These are phyloP conservation scores for Gnomoniopsis sp. DNA, from an alignment of 2,329 filamentous ascomycete genomes.

Conservation along the genomic window DNA sequence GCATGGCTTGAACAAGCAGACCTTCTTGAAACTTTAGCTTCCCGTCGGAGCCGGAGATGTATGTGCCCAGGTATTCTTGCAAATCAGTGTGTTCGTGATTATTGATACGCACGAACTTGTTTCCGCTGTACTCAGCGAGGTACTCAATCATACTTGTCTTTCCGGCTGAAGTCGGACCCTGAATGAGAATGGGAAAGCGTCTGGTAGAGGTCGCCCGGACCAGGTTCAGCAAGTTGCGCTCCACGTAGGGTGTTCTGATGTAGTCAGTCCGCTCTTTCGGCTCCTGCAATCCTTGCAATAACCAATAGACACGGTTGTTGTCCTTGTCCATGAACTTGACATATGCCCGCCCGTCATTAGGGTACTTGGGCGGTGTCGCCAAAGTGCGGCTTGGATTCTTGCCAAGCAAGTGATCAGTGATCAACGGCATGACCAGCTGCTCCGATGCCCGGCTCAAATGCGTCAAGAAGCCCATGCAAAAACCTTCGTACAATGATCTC, in stretches of 20 bases:
- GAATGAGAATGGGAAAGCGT: slow-evolving; percentile 88
- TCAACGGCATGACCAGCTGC: slow-evolving; percentile 70
- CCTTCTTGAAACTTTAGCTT: slow-evolving; percentile 90
- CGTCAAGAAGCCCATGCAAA: slow-evolving; percentile 96
- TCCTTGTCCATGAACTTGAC: slow-evolving; percentile 70
- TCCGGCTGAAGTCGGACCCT: slow-evolving; percentile 93
- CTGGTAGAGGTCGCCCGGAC: slow-evolving; percentile 90
- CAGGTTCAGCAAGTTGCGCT: slow-evolving; percentile 90
- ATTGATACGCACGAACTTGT: slow-evolving; percentile 97
- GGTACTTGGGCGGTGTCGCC: slow-evolving; percentile 72
- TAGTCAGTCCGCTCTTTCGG: slow-evolving; percentile 79
- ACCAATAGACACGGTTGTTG: slow-evolving; percentile 77
- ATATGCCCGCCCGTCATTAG: slow-evolving; percentile 72
- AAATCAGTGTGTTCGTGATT: slow-evolving; percentile 99
- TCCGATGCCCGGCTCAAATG: slow-evolving; percentile 82
- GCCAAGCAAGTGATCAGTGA: slow-evolving; percentile 75
- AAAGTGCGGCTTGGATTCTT: slow-evolving; percentile 67
- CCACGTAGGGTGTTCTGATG: slow-evolving; percentile 93
- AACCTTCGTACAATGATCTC: slow-evolving; percentile 87
- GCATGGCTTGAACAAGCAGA: slow-evolving; percentile 84
- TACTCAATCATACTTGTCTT: slow-evolving; percentile 99
- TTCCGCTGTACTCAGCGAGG: slow-evolving; percentile 91
- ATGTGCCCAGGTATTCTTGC: slow-evolving; percentile 95
- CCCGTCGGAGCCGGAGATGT: slow-evolving; percentile 81
- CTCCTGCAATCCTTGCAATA: slow-evolving; percentile 68